phyloP scores from a whole-genome alignment of 768 basidiomycete species.

The Agaricus subrufescens region DNA sequence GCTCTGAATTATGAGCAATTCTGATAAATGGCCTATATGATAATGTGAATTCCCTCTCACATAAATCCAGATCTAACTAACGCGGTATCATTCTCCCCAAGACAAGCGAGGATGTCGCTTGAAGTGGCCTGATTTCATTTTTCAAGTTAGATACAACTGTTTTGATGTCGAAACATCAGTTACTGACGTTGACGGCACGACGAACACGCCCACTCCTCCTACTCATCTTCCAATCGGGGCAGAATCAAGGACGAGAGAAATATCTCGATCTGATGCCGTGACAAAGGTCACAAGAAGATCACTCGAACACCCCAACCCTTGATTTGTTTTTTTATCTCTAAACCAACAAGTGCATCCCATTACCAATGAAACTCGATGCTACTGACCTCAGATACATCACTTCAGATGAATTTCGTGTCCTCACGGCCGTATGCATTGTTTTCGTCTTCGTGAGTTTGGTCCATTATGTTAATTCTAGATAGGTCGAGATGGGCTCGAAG shows the following conservation, averaged over 20 bases:
- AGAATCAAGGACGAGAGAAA: neutral
- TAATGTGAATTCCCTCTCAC: neutral
- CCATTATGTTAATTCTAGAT: conserved; percentile 8
- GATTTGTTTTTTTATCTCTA: neutral
- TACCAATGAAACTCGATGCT: conserved; percentile 85
- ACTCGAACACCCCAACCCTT: neutral
- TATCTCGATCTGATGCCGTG: neutral
- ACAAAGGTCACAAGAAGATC: neutral
- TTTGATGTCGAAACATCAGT: neutral
- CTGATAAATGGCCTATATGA: conserved; percentile 8
- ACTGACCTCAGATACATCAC: conserved; percentile 92
- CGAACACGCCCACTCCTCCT: conserved; percentile 1
- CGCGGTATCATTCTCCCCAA: neutral
- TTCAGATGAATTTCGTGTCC: conserved; percentile 90
- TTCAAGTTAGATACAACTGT: neutral
- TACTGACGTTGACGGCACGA: conserved; percentile 7
- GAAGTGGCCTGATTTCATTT: conserved; percentile 3
- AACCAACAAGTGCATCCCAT: neutral
- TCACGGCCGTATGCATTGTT: conserved; percentile 68
- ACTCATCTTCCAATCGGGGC: neutral
- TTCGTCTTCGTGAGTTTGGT: neutral
- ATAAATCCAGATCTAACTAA: neutral
- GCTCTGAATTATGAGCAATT: conserved; percentile 15
- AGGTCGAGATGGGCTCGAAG: conserved; percentile 98
- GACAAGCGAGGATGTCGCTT: conserved; percentile 7